Percentiles rank a stretch among this genome's conserved stretches.
Conservation (phyloP, 2,329 filamentous ascomycete species). For the Phialophora tarda region DNA sequence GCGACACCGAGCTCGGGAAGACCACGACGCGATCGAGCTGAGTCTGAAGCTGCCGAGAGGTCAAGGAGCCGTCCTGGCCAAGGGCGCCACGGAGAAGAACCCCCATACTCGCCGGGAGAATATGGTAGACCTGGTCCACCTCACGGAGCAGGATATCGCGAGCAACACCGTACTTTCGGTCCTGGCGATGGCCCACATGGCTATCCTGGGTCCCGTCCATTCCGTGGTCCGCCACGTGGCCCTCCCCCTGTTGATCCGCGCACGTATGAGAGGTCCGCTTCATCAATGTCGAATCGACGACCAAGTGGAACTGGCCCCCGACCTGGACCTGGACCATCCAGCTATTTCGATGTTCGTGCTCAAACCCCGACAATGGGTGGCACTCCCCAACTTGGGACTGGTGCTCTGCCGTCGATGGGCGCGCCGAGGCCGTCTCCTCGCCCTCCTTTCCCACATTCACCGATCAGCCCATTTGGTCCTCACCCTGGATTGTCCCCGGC, state of each 20-base stretch:
- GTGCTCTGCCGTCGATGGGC: conserved; percentile 15
- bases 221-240: conserved; percentile 20
- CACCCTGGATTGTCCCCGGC: conserved; percentile 28
- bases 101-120: conserved; percentile 25
- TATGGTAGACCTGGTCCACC: conserved; percentile 21
- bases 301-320: conserved; percentile 50
- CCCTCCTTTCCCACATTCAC: conserved; percentile 35
- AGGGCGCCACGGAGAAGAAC: conserved; percentile 56
- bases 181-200: conserved; percentile 20
- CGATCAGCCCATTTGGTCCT: conserved; percentile 42
- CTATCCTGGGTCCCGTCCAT: conserved; percentile 17
- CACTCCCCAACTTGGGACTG: conserved; percentile 24
- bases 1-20: conserved; percentile 41
- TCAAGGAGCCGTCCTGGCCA: conserved; percentile 59
- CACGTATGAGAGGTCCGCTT: conserved; percentile 46
- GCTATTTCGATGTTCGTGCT: conserved; percentile 40
- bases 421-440: conserved; percentile 34
- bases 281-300: conserved; percentile 48
- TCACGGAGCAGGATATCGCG: conserved; percentile 12
- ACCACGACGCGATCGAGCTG: conserved; percentile 57
- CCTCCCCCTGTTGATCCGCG: conserved; percentile 33
- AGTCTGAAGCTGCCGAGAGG: conserved; percentile 59
- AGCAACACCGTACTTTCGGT: conserved; percentile 26
- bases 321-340: conserved; percentile 38
- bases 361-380: conserved; percentile 41